These are phyloP conservation scores for Tetrapyrgos nigripes DNA, from an alignment of 1,284 basidiomycete genomes.

Conservation along the genomic window DNA sequence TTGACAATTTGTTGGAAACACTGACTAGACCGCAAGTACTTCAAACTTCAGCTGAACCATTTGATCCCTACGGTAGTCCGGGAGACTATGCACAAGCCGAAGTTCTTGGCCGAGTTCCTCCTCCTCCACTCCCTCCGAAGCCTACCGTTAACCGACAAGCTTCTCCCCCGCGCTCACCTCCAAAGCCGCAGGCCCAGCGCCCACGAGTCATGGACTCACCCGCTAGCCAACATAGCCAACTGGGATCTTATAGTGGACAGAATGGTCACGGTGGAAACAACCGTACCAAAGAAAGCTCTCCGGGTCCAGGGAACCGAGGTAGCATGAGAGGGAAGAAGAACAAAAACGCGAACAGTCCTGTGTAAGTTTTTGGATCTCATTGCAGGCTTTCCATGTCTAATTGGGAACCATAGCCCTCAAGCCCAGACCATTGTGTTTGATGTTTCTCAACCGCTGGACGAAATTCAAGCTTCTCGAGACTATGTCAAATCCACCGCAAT, in stretches of 20 bases:
- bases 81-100: constrained; percentile 51
- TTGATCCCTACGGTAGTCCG: constrained; percentile 49
- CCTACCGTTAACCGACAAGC: constrained; percentile 49
- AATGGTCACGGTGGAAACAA: constrained; percentile 20
- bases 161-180: constrained; percentile 64
- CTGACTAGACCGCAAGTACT: constrained; percentile 61
- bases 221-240: constrained; percentile 39
- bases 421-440: constrained; percentile 77
- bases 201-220: constrained; percentile 52
- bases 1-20: constrained; percentile 79
- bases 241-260: background rate
- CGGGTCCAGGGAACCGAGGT: constrained; percentile 56
- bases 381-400: constrained; percentile 18
- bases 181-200: constrained; percentile 54
- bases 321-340: constrained; percentile 47
- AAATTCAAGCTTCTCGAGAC: constrained; percentile 74
- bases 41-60: constrained; percentile 26
- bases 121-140: constrained; percentile 60
- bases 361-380: constrained; percentile 44
- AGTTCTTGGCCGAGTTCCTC: constrained; percentile 50
- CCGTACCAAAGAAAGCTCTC: constrained; percentile 72
- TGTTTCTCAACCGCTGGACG: constrained; percentile 70
- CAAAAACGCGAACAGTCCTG: constrained; percentile 62
- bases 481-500: constrained; percentile 83
- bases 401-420: constrained; percentile 47